A percentile compares a stretch with the other conserved stretches of the same genome.
These are phyloP conservation scores for Dryas integrifolia DNA, from an alignment of 331 rosid genomes.

Conservation along the genomic window DNA sequence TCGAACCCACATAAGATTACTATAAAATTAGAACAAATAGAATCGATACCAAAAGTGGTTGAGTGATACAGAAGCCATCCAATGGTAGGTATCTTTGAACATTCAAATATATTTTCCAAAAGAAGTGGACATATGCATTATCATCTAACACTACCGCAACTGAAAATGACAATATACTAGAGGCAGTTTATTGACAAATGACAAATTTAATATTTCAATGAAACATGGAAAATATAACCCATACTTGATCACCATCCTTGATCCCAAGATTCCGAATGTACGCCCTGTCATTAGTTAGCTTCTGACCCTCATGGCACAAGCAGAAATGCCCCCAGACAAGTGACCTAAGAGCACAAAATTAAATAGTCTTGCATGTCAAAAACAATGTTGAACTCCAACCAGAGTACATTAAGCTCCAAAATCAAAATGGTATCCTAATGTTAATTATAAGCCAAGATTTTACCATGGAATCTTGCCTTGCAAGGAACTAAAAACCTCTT, in stretches of 20 bases:
- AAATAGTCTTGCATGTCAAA: background rate
- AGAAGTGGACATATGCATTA: background rate
- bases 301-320: constrained; percentile 42
- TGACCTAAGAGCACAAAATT: constrained; percentile 34
- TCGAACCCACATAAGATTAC: background rate
- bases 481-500: constrained; percentile 38
- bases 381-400: background rate
- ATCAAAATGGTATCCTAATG: background rate
- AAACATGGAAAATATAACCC: background rate
- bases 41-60: background rate
- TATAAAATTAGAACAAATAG: background rate
- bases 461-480: constrained; percentile 43
- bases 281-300: constrained; percentile 42
- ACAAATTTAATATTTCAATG: background rate
- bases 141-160: background rate
- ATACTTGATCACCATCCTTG: constrained; percentile 59
- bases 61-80: background rate
- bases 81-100: background rate
- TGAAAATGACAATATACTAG: background rate
- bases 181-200: too few relatives aligned
- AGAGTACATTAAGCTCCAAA: background rate
- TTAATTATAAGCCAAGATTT: background rate
- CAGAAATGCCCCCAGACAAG: constrained; percentile 57
- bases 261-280: constrained; percentile 34
- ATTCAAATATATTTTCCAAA: background rate